phyloP scores from a whole-genome alignment of 805 yeast species.

The Danielozyma ontarioensis region DNA sequence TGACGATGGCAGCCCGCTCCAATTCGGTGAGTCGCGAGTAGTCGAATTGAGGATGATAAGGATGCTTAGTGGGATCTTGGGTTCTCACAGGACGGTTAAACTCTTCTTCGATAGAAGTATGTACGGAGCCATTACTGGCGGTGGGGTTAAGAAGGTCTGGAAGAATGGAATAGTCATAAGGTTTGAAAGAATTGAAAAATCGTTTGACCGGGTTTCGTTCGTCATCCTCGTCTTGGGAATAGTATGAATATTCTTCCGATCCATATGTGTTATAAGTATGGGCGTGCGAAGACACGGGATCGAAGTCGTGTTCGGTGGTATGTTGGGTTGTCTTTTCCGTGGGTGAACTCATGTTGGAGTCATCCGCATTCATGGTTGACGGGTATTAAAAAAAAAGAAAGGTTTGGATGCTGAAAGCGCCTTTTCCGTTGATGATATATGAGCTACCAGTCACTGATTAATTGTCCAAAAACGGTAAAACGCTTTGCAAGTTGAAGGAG shows the following conservation, averaged over 20 bases:
- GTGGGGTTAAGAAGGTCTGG: constrained; percentile 6
- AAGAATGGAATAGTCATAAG: constrained; percentile 20
- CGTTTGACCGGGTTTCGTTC: background rate
- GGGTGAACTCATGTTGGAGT: background rate
- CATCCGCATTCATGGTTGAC: too few relatives aligned
- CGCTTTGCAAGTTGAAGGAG: too few relatives aligned
- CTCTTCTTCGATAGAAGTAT: background rate
- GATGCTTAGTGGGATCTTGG: constrained; percentile 7
- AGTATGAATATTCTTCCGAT: background rate
- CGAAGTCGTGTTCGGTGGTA: background rate
- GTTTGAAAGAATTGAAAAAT: constrained; percentile 20
- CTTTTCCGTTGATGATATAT: too few relatives aligned
- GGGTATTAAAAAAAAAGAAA: too few relatives aligned
- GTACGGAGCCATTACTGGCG: background rate
- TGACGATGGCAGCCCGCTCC: constrained; percentile 29
- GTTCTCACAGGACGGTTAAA: background rate
- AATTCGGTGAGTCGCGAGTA: constrained; percentile 21
- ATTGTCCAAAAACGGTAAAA: too few relatives aligned
- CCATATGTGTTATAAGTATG: background rate
- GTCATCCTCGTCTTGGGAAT: background rate
- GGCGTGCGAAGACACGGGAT: background rate
- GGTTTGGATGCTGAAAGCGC: too few relatives aligned
- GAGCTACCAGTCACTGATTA: too few relatives aligned
- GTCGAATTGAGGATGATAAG: constrained; percentile 22
- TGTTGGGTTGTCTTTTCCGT: background rate